A percentile compares a stretch with the other conserved stretches of the same genome.
These are phyloP conservation scores for Globisporangium parvum DNA, from an alignment of 352 stramenopile genomes.

Conservation along the genomic window DNA sequence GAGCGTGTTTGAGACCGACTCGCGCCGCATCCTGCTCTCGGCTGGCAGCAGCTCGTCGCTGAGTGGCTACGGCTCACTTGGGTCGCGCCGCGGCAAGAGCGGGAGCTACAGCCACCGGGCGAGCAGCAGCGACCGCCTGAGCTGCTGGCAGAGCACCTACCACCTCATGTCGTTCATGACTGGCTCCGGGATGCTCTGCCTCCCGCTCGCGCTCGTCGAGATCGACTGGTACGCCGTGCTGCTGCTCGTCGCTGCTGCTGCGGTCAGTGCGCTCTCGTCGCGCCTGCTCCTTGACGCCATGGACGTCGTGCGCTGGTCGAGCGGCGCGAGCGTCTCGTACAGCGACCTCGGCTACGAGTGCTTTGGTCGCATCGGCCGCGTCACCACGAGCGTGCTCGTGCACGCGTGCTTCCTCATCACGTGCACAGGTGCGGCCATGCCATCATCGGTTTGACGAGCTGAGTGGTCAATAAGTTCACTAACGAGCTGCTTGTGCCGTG, in stretches of 20 bases:
- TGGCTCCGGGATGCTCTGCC: slow-evolving; percentile 62
- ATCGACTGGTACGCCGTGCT: slow-evolving; percentile 75
- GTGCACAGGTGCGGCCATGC: slow-evolving; percentile 26
- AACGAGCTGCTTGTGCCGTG: background rate
- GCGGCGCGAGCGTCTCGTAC: slow-evolving; percentile 53
- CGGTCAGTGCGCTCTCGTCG: slow-evolving; percentile 54
- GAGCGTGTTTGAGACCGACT: slow-evolving; percentile 6
- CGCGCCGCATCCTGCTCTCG: slow-evolving; percentile 13
- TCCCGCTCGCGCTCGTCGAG: slow-evolving; percentile 69
- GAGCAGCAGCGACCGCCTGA: slow-evolving; percentile 21
- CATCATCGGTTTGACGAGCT: background rate
- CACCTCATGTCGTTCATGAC: slow-evolving; percentile 75
- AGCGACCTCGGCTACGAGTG: slow-evolving; percentile 66
- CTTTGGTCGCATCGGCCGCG: slow-evolving; percentile 39
- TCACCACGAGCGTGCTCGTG: slow-evolving; percentile 36
- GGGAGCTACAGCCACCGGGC: slow-evolving; percentile 16
- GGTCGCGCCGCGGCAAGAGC: slow-evolving; percentile 14
- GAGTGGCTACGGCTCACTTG: slow-evolving; percentile 21
- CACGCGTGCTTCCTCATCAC: slow-evolving; percentile 57
- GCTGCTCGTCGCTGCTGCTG: slow-evolving; percentile 40
- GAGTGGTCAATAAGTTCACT: background rate
- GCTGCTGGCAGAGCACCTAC: slow-evolving; percentile 58
- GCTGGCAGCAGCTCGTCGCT: slow-evolving; percentile 29
- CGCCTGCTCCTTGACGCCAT: slow-evolving; percentile 65
- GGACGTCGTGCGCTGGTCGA: slow-evolving; percentile 64